Conservation (phyloP, 805 yeast genomes). For the Candida dendrica region DNA sequence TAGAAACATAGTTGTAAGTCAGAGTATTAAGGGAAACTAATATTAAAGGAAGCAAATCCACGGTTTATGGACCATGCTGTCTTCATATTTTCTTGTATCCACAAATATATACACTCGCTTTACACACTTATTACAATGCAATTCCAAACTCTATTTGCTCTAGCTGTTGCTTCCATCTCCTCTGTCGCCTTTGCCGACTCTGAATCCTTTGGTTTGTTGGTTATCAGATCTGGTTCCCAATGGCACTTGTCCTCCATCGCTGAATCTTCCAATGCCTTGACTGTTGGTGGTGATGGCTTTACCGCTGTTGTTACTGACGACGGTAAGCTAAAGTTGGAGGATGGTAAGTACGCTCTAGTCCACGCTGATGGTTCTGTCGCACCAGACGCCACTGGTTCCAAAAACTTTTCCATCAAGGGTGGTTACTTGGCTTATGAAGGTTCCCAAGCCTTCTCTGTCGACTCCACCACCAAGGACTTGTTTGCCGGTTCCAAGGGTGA, state of each 20-base stretch:
- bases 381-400: conserved; percentile 23
- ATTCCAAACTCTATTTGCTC: neutral
- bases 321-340: conserved; percentile 23
- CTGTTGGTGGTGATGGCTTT: conserved; percentile 11
- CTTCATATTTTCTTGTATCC: too few species aligned
- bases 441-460: conserved; percentile 30
- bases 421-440: conserved; percentile 31
- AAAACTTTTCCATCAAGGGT: conserved; percentile 31
- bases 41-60: too few species aligned
- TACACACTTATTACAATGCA: neutral
- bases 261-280: conserved; percentile 10
- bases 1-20: too few species aligned
- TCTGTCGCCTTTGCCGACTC: conserved; percentile 24
- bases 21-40: too few species aligned
- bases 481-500: conserved; percentile 8
- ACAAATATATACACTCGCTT: neutral
- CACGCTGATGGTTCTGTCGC: conserved; percentile 17
- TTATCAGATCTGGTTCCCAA: conserved; percentile 28
- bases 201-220: conserved; percentile 25
- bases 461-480: conserved; percentile 16
- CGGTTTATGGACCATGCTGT: too few species aligned
- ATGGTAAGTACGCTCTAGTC: conserved; percentile 24
- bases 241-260: conserved; percentile 25
- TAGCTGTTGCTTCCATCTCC: conserved; percentile 7
- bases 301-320: conserved; percentile 23